A percentile compares a stretch with the other conserved stretches of the same genome.
Conservation (phyloP, 768 basidiomycete genomes). For the Phylloporus arenicola region DNA sequence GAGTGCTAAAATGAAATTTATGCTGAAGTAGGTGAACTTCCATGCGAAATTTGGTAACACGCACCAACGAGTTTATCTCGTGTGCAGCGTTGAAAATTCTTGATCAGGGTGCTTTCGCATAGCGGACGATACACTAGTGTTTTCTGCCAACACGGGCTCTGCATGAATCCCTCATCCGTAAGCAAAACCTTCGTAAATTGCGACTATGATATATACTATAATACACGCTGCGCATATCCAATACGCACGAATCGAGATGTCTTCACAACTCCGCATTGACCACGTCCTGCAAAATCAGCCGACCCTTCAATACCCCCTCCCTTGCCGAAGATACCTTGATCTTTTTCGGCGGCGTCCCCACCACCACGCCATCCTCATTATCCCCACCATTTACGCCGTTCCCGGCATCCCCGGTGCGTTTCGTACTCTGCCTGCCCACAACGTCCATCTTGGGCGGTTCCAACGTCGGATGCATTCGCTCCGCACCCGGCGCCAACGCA, state of each 20-base stretch:
- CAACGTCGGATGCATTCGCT: slow-evolving; percentile 43
- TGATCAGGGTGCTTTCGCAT: too few species aligned
- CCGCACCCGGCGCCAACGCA: slow-evolving; percentile 48
- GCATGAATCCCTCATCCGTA: neutral
- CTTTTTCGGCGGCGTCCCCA: slow-evolving; percentile 31
- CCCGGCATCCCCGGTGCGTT: slow-evolving; percentile 6
- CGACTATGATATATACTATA: neutral
- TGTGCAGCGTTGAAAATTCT: too few species aligned
- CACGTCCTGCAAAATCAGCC: slow-evolving; percentile 59
- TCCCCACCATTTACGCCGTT: neutral
- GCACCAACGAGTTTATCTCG: too few species aligned
- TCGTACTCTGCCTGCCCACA: slow-evolving; percentile 12
- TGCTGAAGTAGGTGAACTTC: neutral
- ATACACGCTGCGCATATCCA: neutral
- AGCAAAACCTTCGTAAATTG: neutral
- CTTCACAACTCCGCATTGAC: slow-evolving; percentile 38
- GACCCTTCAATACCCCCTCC: slow-evolving; percentile 46
- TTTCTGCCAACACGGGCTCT: too few species aligned
- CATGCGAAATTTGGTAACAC: neutral
- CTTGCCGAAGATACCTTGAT: slow-evolving; percentile 29
- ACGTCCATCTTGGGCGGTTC: slow-evolving; percentile 10
- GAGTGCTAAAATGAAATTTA: neutral
- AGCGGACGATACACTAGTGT: too few species aligned
- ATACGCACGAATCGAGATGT: neutral
- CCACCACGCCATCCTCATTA: slow-evolving; percentile 4